These are phyloP conservation scores for Zychaea mexicana DNA, from an alignment of 371 early-diverging fungal genomes.

Conservation along the genomic window DNA sequence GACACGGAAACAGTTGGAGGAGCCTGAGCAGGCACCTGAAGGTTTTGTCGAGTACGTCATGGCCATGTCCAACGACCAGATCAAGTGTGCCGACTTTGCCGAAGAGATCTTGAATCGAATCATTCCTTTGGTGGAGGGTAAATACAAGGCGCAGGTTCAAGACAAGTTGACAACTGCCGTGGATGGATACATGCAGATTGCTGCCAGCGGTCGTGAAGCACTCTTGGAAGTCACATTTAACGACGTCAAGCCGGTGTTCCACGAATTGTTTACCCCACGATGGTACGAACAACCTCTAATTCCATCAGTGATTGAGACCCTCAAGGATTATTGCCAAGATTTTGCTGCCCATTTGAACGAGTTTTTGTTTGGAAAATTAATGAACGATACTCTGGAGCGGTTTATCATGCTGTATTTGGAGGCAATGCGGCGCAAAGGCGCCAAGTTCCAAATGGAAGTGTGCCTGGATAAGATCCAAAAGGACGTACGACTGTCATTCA, in stretches of 20 bases:
- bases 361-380: slow-evolving; percentile 83
- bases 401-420: slow-evolving; percentile 84
- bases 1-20: slow-evolving; percentile 70
- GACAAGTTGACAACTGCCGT: slow-evolving; percentile 62
- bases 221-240: slow-evolving; percentile 82
- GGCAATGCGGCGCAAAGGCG: slow-evolving; percentile 75
- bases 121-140: slow-evolving; percentile 67
- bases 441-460: slow-evolving; percentile 69
- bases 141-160: slow-evolving; percentile 64
- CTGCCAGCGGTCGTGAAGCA: slow-evolving; percentile 70
- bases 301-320: slow-evolving; percentile 81
- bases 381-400: slow-evolving; percentile 83
- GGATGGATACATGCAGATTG: slow-evolving; percentile 85
- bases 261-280: slow-evolving; percentile 71
- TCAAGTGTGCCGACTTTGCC: slow-evolving; percentile 86
- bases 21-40: slow-evolving; percentile 67
- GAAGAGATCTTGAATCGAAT: slow-evolving; percentile 77
- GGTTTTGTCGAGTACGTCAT: slow-evolving; percentile 93
- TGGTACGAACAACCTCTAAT: slow-evolving; percentile 93
- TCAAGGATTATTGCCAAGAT: slow-evolving; percentile 89
- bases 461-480: slow-evolving; percentile 65
- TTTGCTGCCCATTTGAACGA: slow-evolving; percentile 78
- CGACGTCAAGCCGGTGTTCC: slow-evolving; percentile 77
- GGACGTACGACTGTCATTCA: slow-evolving; percentile 64
- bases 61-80: slow-evolving; percentile 92